Evolutionary conservation across 2,329 filamentous ascomycete genomes (phyloP).

Genomic region (Colletotrichum plurivorum): DNA sequence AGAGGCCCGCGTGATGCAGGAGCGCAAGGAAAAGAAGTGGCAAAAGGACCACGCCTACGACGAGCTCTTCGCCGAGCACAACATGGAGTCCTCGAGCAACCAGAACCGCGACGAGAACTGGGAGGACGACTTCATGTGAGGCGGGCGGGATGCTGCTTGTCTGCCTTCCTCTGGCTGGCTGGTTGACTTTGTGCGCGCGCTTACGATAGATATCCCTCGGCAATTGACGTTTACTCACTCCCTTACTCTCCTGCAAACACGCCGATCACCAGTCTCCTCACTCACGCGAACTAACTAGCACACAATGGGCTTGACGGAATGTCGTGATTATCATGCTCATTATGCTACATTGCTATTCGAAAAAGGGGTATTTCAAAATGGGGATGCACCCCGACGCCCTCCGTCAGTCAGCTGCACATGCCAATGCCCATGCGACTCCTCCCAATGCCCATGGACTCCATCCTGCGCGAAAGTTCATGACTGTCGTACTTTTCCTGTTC

Average conservation of each 20-base stretch:
- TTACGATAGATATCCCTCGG: too few species aligned
- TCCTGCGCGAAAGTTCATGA: slow-evolving; percentile 45
- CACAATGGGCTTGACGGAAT: too few species aligned
- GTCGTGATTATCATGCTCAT: background rate
- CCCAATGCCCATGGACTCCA: slow-evolving; percentile 52
- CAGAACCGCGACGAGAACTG: slow-evolving; percentile 84
- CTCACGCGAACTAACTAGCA: too few species aligned
- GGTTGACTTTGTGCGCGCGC: too few species aligned
- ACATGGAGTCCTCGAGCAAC: slow-evolving; percentile 84
- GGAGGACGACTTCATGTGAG: slow-evolving; percentile 94
- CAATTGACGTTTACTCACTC: too few species aligned
- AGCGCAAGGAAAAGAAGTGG: slow-evolving; percentile 90
- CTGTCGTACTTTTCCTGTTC: slow-evolving; percentile 32
- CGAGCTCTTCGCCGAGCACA: slow-evolving; percentile 88
- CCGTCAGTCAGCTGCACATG: slow-evolving; percentile 42
- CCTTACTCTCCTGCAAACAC: too few species aligned
- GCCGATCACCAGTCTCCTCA: too few species aligned
- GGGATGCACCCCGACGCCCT: slow-evolving; percentile 5
- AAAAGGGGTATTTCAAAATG: slow-evolving; percentile 36
- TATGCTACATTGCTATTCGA: slow-evolving; percentile 7
- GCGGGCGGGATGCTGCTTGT: background rate
- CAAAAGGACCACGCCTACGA: slow-evolving; percentile 99
- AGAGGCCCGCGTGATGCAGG: slow-evolving; percentile 79
- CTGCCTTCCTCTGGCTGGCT: too few species aligned
- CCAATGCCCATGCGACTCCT: slow-evolving; percentile 43